Percentiles rank a stretch among this genome's conserved stretches.
These are phyloP conservation scores for Phytophthora crassamura DNA, from an alignment of 352 stramenopile species.

Conservation along the genomic window DNA sequence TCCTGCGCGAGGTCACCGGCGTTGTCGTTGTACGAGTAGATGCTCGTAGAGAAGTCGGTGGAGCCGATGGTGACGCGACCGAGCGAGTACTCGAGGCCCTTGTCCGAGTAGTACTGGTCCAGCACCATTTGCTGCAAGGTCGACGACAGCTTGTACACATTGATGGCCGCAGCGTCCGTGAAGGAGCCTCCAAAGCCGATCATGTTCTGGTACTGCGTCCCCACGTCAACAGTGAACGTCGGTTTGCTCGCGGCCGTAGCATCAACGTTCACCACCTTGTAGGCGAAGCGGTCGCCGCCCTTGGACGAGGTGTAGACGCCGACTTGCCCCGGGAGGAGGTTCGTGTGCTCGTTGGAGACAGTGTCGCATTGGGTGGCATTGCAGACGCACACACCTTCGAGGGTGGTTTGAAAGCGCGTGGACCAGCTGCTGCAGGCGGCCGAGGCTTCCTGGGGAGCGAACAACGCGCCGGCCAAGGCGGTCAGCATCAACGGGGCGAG, in stretches of 20 bases:
- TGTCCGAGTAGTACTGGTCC: slow-evolving; percentile 74
- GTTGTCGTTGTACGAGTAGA: slow-evolving; percentile 88
- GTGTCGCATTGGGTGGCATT: slow-evolving; percentile 52
- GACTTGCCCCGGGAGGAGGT: slow-evolving; percentile 41
- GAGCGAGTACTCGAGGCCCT: slow-evolving; percentile 81
- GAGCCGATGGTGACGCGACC: slow-evolving; percentile 84
- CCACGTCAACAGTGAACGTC: slow-evolving; percentile 48
- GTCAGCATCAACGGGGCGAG: slow-evolving; percentile 6
- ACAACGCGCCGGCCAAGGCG: not conserved
- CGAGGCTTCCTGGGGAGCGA: not conserved
- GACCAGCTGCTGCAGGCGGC: slow-evolving; percentile 46
- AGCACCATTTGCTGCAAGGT: slow-evolving; percentile 70
- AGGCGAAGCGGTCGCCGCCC: slow-evolving; percentile 45
- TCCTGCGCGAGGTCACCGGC: slow-evolving; percentile 66
- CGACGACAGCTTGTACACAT: slow-evolving; percentile 69
- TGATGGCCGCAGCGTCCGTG: slow-evolving; percentile 85
- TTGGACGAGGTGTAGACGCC: slow-evolving; percentile 52
- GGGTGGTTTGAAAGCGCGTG: slow-evolving; percentile 37
- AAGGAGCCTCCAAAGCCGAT: slow-evolving; percentile 91
- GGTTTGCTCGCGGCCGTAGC: slow-evolving; percentile 17
- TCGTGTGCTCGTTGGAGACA: slow-evolving; percentile 46
- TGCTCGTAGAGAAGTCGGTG: slow-evolving; percentile 84
- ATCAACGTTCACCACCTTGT: slow-evolving; percentile 34
- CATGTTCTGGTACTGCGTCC: slow-evolving; percentile 73
- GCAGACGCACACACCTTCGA: slow-evolving; percentile 55